Evolutionary conservation across 2,329 filamentous ascomycete species (phyloP).

Genomic region (Apiospora marii): DNA sequence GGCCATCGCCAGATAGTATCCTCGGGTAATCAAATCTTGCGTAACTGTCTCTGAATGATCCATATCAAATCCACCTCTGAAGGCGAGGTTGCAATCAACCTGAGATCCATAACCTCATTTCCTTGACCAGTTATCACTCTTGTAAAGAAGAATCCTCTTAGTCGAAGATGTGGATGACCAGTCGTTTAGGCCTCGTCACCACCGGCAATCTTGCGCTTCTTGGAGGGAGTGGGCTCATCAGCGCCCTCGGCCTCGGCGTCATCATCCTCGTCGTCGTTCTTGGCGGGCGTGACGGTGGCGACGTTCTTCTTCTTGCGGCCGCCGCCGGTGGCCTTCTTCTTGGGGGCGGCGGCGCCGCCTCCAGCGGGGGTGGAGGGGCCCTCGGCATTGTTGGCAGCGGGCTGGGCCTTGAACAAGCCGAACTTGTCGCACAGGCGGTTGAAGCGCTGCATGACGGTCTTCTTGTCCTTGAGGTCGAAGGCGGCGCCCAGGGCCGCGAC

Average conservation of each 20-base stretch:
- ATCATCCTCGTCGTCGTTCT: background rate
- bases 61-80: background rate
- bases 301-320: background rate
- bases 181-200: background rate
- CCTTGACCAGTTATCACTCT: background rate
- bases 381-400: background rate
- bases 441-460: constrained; percentile 7
- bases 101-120: background rate
- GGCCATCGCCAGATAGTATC: background rate
- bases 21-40: background rate
- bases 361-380: background rate
- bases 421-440: background rate
- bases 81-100: background rate
- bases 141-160: no score
- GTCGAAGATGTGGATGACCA: background rate
- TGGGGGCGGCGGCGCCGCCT: background rate
- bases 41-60: background rate
- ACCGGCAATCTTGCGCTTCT: background rate
- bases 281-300: background rate
- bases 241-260: background rate
- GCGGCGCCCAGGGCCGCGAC: background rate
- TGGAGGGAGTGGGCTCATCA: background rate
- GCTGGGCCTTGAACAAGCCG: background rate
- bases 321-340: background rate
- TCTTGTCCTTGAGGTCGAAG: background rate